phyloP scores from a whole-genome alignment of 2,329 filamentous ascomycete species.

The Lecanosticta acicola region DNA sequence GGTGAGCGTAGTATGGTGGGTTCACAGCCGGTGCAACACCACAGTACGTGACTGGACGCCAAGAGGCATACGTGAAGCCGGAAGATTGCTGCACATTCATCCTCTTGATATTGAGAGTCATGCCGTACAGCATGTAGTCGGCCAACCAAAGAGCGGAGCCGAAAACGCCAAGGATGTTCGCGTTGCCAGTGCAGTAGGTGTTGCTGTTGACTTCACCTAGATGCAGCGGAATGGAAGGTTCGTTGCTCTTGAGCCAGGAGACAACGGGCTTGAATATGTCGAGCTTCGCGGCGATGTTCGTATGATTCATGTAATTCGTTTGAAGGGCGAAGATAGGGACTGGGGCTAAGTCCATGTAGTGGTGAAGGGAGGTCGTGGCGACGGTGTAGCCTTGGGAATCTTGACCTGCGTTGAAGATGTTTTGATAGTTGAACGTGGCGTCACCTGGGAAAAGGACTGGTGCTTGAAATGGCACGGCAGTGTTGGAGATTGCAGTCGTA shows the following conservation, averaged over 20 bases:
- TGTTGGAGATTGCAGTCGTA: neutral
- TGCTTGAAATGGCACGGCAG: slow-evolving; percentile 7
- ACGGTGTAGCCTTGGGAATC: slow-evolving; percentile 5
- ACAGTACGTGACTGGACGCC: slow-evolving; percentile 8
- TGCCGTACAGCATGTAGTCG: slow-evolving; percentile 14
- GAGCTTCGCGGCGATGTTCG: slow-evolving; percentile 7
- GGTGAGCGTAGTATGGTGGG: slow-evolving; percentile 16
- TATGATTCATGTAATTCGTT: slow-evolving; percentile 16
- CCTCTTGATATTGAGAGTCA: slow-evolving; percentile 8
- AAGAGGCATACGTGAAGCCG: slow-evolving; percentile 12
- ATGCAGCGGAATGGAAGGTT: slow-evolving; percentile 6
- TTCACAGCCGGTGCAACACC: slow-evolving; percentile 11
- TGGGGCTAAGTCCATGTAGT: slow-evolving; percentile 11
- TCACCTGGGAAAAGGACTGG: slow-evolving; percentile 7
- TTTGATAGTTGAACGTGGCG: slow-evolving; percentile 8
- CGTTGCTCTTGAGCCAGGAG: slow-evolving; percentile 8
- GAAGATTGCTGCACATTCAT: slow-evolving; percentile 17
- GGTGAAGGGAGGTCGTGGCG: slow-evolving; percentile 6
- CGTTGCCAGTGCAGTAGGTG: slow-evolving; percentile 10
- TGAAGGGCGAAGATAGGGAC: slow-evolving; percentile 7
- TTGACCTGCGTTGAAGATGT: slow-evolving; percentile 10
- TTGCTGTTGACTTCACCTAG: slow-evolving; percentile 15
- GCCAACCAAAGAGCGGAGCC: slow-evolving; percentile 12
- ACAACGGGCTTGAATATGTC: slow-evolving; percentile 7
- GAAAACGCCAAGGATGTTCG: slow-evolving; percentile 10